Evolutionary conservation across 2,329 filamentous ascomycete genomes (phyloP).

Genomic region (Aspergillus floridensis): DNA sequence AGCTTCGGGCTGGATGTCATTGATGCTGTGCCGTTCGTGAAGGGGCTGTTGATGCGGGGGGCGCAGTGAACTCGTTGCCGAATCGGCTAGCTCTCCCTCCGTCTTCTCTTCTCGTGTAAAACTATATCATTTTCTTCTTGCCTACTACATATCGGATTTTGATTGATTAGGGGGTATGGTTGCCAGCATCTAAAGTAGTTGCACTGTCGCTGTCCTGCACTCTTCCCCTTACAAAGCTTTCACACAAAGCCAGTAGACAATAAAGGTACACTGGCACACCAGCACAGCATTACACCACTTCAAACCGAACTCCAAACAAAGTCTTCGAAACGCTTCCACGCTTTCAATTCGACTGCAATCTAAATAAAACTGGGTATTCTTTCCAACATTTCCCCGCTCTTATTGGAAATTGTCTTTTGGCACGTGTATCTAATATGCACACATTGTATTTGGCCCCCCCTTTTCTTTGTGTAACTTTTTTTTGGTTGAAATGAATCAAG

Average conservation of each 20-base stretch:
- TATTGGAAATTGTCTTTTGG: neutral
- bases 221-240: too few relatives aligned
- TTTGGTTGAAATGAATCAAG: neutral
- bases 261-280: too few relatives aligned
- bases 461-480: too few relatives aligned
- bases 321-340: neutral
- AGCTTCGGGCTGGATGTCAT: slow-evolving; percentile 75
- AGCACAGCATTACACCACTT: too few relatives aligned
- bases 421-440: too few relatives aligned
- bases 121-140: neutral
- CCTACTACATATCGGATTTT: neutral
- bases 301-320: too few relatives aligned
- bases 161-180: too few relatives aligned
- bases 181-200: neutral
- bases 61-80: too few relatives aligned
- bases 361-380: slow-evolving; percentile 14
- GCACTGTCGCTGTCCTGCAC: neutral
- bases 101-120: neutral
- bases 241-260: too few relatives aligned
- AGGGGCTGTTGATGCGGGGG: slow-evolving; percentile 79
- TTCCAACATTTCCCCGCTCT: slow-evolving; percentile 2
- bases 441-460: too few relatives aligned
- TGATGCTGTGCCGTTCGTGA: slow-evolving; percentile 70
- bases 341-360: slow-evolving; percentile 13
- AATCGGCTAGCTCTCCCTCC: too few relatives aligned